Base-by-base conservation (phyloP, 306 rosid genomes). In the Styphnolobium japonicum region DNA sequence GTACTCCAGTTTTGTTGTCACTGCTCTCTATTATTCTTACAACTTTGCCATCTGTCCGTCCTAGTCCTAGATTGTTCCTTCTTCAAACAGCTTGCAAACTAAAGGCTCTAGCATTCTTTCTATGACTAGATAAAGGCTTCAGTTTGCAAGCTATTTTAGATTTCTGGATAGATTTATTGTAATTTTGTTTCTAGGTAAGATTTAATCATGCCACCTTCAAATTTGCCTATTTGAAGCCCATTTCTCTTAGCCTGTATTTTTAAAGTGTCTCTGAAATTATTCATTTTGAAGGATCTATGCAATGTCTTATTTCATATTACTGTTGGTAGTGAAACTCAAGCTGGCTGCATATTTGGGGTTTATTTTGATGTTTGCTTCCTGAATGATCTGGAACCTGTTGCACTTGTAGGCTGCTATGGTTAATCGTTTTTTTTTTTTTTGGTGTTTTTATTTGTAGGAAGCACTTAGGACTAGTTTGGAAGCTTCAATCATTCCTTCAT, bases 391-490 rank as follows among this genome's bases (percentile, higher is more conserved):
- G 56, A 77, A 21, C 19, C 36, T n/a, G 31, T 78, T 57, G 21
- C 31, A 55, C 39, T 64, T 75, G 51, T 57, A 33, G 55, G 61
- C 4, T 10, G 80, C 21, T 79, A 76, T 70, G 64, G 39, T 68
- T 73, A 75, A 82, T 79, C 0, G 37, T 64, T 80, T 76, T 19
- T 1, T 27, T 27, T 3, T 1, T 27, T 71, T 64, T 16, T 67
- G 61, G 68, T 64, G 55, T 21, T 75, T n/a, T 40, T 70, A 18
- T 62, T 77, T 80, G 84, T 82, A 90, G 95, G 95, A 90, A 69
- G 89, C 92, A 67, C 86, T 90, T 25, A 87, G 58, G 77, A 81
- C 84, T 80, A 85, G 88, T 76, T 67, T 90, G 76, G 95, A 90
- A 88, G 86, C 89, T 71, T 83, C 92, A 39, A 68, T 87, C 4